Evolutionary conservation across 2,329 filamentous ascomycete genomes (phyloP), one percentile per base, ranked within the genome.

Genomic region (Colletotrichum lentis): DNA sequence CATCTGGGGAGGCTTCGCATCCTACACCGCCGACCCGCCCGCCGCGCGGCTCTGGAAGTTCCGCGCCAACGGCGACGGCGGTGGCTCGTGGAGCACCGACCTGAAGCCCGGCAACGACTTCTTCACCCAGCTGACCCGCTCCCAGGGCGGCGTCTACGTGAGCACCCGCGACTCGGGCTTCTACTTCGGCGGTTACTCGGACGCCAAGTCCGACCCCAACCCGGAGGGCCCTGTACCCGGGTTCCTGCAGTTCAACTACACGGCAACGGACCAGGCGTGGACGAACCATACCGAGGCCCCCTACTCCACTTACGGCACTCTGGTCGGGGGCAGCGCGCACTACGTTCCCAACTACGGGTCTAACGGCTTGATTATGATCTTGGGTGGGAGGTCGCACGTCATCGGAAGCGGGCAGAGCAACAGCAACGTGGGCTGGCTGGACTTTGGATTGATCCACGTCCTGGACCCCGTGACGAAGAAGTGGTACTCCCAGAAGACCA

Each of bases 1-100:
- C 54, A 69, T 71, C n/a, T 72, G 69, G 69, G 70, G 70, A 41
- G 70, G 70, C 12, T 24, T 52, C 47, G 16, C 56, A n/a, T 64
- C 60, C 0, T 61, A 66, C 49, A 8, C 31, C 60, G 50, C 49
- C 41, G 31, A 27, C 1, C 44, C 64, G 10, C 56, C 59, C 5
- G n/a, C 50, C 20, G 31, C 68, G n/a, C 35, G 50, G 20, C 59
- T 68, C 18, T 72, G 70, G 70, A 58, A 50, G 46, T 72, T 72
- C 52, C 50, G 37, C 47, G 37, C 67, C 27, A 61, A 70, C 41
- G 56, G 64, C 41, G 46, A 49, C 31, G 69, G 70, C 14, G 62
- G 70, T 44, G 70, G 70, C 35, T 31, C 60, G 14, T 72, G 70
- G 69, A 58, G 49, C 53, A 69, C 65, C 31, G 69, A 69, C 10